A percentile compares a stretch with the other conserved stretches of the same genome.
These are phyloP conservation scores for Yamadazyma atlantica DNA, from an alignment of 1,139 yeast species.

Conservation along the genomic window DNA sequence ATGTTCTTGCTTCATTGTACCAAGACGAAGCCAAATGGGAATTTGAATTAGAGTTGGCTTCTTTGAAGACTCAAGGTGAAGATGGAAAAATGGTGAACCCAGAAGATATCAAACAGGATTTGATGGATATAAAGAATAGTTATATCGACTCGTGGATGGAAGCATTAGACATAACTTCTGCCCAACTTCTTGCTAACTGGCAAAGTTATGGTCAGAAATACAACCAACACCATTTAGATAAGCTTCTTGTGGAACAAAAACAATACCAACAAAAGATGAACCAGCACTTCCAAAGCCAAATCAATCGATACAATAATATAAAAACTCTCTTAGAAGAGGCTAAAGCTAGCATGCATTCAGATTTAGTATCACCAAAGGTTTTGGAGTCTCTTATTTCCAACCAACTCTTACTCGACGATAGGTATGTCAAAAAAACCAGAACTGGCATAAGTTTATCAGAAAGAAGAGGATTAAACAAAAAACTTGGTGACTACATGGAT, in stretches of 20 bases:
- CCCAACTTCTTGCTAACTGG: slow-evolving; percentile 16
- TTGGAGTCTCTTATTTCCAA: slow-evolving; percentile 6
- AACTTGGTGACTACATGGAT: slow-evolving; percentile 30
- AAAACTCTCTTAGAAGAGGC: slow-evolving; percentile 17
- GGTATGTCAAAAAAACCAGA: slow-evolving; percentile 9
- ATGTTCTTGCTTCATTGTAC: slow-evolving; percentile 27
- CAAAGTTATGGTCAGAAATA: slow-evolving; percentile 17
- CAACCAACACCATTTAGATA: slow-evolving; percentile 2
- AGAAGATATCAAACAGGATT: slow-evolving; percentile 3
- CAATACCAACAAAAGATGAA: slow-evolving; percentile 26
- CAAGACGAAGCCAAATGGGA: slow-evolving; percentile 35
- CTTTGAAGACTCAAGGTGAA: slow-evolving; percentile 2
- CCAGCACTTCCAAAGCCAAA: slow-evolving; percentile 21
- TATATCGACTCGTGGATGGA: slow-evolving; percentile 23
- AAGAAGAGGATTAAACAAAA: slow-evolving; percentile 30
- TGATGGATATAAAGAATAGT: slow-evolving; percentile 1
- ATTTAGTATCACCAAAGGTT: slow-evolving; percentile 22
- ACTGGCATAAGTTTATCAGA: slow-evolving; percentile 26
- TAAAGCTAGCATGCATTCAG: slow-evolving; percentile 34
- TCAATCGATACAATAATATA: slow-evolving; percentile 18
- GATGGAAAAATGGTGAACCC: slow-evolving; percentile 2
- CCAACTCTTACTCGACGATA: slow-evolving; percentile 8
- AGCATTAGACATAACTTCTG: slow-evolving; percentile 21
- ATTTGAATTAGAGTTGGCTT: slow-evolving; percentile 16
- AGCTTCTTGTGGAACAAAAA: slow-evolving; percentile 14